Evolutionary conservation across 2,329 filamentous ascomycete species (phyloP).

Genomic region (Camillea tinctor): DNA sequence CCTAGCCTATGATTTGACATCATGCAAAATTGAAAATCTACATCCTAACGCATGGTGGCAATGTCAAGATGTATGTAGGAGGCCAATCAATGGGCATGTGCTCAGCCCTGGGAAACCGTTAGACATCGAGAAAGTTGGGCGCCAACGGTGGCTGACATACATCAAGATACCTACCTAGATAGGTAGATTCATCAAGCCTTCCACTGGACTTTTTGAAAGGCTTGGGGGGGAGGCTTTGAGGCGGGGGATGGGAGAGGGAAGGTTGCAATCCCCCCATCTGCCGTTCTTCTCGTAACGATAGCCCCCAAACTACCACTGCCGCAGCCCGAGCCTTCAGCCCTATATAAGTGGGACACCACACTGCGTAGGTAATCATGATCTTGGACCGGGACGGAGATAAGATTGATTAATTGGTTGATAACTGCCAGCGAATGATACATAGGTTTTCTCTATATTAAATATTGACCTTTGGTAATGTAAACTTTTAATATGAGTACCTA

Average conservation of each 20-base stretch:
- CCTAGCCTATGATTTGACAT: too few species aligned
- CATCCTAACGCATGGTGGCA: neutral
- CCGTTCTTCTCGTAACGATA: too few species aligned
- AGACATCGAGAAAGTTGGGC: neutral
- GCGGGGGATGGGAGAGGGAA: too few species aligned
- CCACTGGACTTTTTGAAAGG: too few species aligned
- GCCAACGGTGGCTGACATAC: neutral
- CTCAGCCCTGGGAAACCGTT: neutral
- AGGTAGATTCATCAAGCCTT: too few species aligned
- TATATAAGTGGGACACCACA: neutral
- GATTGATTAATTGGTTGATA: neutral
- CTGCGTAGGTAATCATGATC: neutral
- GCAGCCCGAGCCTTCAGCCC: neutral
- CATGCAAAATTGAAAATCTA: too few species aligned
- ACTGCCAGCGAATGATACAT: neutral
- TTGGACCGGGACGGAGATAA: neutral
- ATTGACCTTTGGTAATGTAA: too few species aligned
- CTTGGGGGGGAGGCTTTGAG: too few species aligned
- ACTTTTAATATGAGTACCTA: too few species aligned
- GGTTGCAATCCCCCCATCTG: too few species aligned
- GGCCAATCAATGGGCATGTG: neutral
- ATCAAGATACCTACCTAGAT: too few species aligned
- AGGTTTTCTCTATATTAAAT: neutral
- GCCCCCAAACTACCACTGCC: too few species aligned
- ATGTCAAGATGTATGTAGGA: neutral